A percentile compares a stretch with the other conserved stretches of the same genome.
These are phyloP conservation scores for Hanseniaspora lindneri DNA, from an alignment of 805 yeast genomes.

Conservation along the genomic window DNA sequence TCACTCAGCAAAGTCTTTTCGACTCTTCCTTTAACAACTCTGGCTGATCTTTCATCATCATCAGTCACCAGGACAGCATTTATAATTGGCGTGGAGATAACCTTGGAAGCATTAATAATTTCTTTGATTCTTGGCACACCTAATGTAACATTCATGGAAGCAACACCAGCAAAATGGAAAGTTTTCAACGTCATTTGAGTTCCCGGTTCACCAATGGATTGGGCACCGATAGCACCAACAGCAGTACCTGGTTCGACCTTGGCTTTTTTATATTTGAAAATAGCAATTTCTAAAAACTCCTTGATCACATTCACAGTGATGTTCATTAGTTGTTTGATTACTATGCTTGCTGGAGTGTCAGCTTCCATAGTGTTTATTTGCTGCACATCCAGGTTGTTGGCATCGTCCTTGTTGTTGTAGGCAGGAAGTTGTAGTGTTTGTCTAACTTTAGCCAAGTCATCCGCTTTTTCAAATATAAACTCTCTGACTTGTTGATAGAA, in stretches of 20 bases:
- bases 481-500: conserved; percentile 67
- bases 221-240: conserved; percentile 97
- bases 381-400: conserved; percentile 20
- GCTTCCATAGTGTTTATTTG: conserved; percentile 34
- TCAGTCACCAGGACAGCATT: conserved; percentile 88
- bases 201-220: conserved; percentile 96
- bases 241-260: conserved; percentile 94
- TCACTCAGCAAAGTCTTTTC: conserved; percentile 85
- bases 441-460: conserved; percentile 45
- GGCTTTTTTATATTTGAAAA: conserved; percentile 71
- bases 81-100: conserved; percentile 96
- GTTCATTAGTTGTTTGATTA: conserved; percentile 54
- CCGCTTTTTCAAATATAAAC: conserved; percentile 48
- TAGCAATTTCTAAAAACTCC: conserved; percentile 62
- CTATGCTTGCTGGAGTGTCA: conserved; percentile 34
- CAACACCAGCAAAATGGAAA: conserved; percentile 96
- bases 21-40: conserved; percentile 94
- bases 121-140: conserved; percentile 98
- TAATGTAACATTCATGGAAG: conserved; percentile 87
- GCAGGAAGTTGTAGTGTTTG: conserved; percentile 34
- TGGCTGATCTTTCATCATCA: conserved; percentile 91
- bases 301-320: conserved; percentile 50
- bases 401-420: conserved; percentile 3
- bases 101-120: conserved; percentile 95
- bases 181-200: conserved; percentile 96